phyloP scores from a whole-genome alignment of 1,139 yeast species.

The Magnusiomyces suaveolens region DNA sequence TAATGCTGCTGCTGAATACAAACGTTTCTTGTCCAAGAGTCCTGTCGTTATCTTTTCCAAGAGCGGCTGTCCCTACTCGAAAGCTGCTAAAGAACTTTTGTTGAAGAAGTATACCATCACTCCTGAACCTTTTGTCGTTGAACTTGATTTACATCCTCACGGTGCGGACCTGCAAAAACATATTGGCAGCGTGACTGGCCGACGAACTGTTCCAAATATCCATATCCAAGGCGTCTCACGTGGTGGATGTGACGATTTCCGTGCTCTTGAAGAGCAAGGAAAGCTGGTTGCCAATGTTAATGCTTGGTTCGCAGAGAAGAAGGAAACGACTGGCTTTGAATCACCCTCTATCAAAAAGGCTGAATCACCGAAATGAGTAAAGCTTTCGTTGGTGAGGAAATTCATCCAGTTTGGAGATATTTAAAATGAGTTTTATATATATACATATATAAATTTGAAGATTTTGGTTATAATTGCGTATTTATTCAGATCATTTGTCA shows the following conservation, averaged over 20 bases:
- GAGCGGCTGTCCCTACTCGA: constrained; percentile 58
- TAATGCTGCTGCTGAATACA: constrained; percentile 53
- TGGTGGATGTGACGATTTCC: constrained; percentile 86
- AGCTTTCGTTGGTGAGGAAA: no score
- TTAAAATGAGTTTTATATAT: no score
- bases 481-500: no score
- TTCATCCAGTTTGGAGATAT: no score
- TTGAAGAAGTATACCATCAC: constrained; percentile 54
- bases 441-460: no score
- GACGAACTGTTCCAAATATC: constrained; percentile 86
- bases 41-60: constrained; percentile 46
- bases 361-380: background rate
- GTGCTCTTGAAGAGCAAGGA: constrained; percentile 30
- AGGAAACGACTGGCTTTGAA: background rate
- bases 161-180: constrained; percentile 72
- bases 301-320: background rate
- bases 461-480: no score
- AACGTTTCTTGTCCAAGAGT: constrained; percentile 47
- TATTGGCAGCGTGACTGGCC: constrained; percentile 67
- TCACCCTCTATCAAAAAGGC: background rate
- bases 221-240: constrained; percentile 77
- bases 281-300: background rate
- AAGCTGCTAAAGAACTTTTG: constrained; percentile 56
- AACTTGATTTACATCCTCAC: constrained; percentile 67
- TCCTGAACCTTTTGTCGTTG: constrained; percentile 68